Base-by-base conservation (phyloP, 73 alveolate species). In the Tetrahymena borealis region DNA sequence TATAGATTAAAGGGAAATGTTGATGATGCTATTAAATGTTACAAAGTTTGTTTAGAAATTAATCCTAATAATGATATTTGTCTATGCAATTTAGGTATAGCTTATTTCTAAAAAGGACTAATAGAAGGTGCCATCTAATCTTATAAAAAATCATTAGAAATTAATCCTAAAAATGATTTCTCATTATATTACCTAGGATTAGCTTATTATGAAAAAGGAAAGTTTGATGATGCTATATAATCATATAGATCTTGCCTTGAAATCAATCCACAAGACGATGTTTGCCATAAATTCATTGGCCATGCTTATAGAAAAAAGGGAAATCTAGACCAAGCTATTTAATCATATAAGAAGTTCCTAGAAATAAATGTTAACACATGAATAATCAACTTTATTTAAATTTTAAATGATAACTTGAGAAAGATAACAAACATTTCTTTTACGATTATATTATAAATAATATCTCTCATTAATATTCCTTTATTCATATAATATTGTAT, bases 311-410 rank as follows among this genome's bases (percentile, higher is more conserved):
- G 85, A 60, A 35, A 60, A 60, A n/a, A 24, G 28, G 85, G 85
- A 18, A 60, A 60, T 60, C 85, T 60, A 10, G 85, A 60, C 28
- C 2, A 60, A 60, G 85, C 85, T 28, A 60, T 60, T 60, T 60
- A 60, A 60, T 60, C 85, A 7, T 60, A 60, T 28, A 60, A n/a
- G 31, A 32, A 60, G 5, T 60, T 60, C 31, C 85, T 60, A 36
- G 78, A 92, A 78, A 78, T 78, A 40, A 92, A 78, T 91, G 40
- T 60, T 33, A n/a, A n/a, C n/a, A n/a, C n/a, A n/a, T n/a, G n/a
- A n/a, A n/a, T n/a, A n/a, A n/a, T n/a, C n/a, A n/a, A n/a, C n/a
- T n/a, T n/a, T n/a, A n/a, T n/a, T n/a, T n/a, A n/a, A n/a, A n/a
- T n/a, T n/a, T n/a, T n/a, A n/a, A n/a, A n/a, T n/a, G n/a, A n/a